Evolutionary conservation across 352 stramenopile species (phyloP).

Genomic region (Pythium guiyangense): DNA sequence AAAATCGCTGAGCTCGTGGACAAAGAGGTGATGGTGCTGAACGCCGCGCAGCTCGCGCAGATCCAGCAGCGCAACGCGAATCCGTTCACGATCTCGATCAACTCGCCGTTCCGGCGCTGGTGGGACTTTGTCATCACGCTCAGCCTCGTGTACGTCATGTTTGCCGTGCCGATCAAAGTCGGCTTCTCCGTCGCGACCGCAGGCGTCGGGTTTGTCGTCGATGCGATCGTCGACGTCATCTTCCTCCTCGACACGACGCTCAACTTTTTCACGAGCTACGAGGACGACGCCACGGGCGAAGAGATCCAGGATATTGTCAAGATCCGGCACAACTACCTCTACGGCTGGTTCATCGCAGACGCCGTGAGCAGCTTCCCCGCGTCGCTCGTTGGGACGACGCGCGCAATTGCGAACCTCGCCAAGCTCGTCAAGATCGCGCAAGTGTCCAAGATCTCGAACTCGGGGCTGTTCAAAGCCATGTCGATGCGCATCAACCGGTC

Average conservation of each 20-base stretch:
- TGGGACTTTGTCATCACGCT: conserved; percentile 55
- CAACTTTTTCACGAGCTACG: conserved; percentile 66
- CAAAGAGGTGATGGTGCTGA: conserved; percentile 58
- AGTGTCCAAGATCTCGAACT: conserved; percentile 47
- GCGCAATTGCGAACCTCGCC: conserved; percentile 32
- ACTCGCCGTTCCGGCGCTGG: conserved; percentile 56
- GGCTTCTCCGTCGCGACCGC: conserved; percentile 34
- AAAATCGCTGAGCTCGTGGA: conserved; percentile 51
- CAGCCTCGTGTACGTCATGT: conserved; percentile 47
- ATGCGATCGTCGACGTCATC: conserved; percentile 47
- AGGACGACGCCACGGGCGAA: conserved; percentile 54
- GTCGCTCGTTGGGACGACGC: conserved; percentile 27
- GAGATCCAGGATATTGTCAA: conserved; percentile 54
- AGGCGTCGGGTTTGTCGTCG: conserved; percentile 30
- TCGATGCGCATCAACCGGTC: conserved; percentile 47
- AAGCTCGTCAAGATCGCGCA: conserved; percentile 57
- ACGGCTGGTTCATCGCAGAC: conserved; percentile 51
- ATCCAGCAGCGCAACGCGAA: conserved; percentile 47
- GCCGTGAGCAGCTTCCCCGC: conserved; percentile 50
- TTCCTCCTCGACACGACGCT: conserved; percentile 52
- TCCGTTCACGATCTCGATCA: conserved; percentile 51
- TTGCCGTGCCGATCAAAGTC: conserved; percentile 50
- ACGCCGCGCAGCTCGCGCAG: conserved; percentile 49
- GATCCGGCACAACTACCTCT: conserved; percentile 50
- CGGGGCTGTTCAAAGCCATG: conserved; percentile 31